Conservation (phyloP, 371 early-diverging fungal species). For the Rhizopus sp. region DNA sequence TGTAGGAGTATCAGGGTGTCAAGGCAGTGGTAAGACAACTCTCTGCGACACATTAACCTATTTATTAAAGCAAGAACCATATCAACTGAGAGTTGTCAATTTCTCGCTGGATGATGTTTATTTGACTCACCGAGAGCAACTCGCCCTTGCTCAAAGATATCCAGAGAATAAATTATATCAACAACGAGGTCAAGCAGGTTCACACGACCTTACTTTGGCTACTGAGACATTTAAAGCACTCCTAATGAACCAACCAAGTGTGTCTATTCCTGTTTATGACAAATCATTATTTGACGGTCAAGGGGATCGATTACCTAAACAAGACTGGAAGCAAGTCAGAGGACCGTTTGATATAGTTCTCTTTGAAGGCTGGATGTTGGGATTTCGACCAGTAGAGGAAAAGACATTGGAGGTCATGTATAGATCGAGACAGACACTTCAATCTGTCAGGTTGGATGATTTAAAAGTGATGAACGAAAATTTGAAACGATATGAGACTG, state of each 20-base stretch:
- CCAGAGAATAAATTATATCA: conserved; percentile 70
- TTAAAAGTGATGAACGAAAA: conserved; percentile 54
- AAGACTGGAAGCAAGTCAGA: conserved; percentile 56
- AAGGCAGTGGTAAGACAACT: conserved; percentile 82
- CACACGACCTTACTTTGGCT: conserved; percentile 80
- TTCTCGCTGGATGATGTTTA: conserved; percentile 93
- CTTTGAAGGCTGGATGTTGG: conserved; percentile 95
- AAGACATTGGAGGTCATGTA: conserved; percentile 23
- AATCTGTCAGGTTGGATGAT: conserved; percentile 35
- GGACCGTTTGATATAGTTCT: conserved; percentile 78
- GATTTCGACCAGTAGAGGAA: conserved; percentile 69
- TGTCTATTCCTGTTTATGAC: conserved; percentile 77
- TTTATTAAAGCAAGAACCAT: conserved; percentile 43
- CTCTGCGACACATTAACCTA: conserved; percentile 54
- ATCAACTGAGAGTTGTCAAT: conserved; percentile 56
- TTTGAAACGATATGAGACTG: conserved; percentile 54
- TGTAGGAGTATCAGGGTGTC: conserved; percentile 78
- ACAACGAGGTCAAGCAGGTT: conserved; percentile 86
- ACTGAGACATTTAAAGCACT: conserved; percentile 52
- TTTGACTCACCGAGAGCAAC: conserved; percentile 68
- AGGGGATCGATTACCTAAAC: conserved; percentile 73
- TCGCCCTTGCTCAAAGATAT: conserved; percentile 47
- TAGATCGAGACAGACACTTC: conserved; percentile 1
- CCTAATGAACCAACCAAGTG: conserved; percentile 20
- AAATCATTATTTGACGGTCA: conserved; percentile 74